These are phyloP conservation scores for Gossypium herbaceum DNA, from an alignment of 345 rosid genomes.

Conservation along the genomic window DNA sequence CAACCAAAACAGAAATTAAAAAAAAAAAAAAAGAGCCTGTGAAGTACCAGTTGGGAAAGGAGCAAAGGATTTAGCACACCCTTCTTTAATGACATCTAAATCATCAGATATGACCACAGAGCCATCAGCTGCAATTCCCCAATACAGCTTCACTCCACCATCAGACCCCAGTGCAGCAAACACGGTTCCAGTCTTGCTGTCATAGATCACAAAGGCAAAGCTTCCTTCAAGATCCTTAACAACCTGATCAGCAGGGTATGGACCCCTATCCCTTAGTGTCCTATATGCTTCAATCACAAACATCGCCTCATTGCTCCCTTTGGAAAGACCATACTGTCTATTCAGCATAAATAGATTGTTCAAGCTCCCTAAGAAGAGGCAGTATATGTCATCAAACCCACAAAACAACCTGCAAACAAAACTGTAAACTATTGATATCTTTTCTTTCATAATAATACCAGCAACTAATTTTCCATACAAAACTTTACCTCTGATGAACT, in stretches of 20 bases:
- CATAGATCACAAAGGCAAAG: constrained; percentile 84
- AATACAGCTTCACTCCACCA: constrained; percentile 66
- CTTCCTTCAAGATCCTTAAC: constrained; percentile 83
- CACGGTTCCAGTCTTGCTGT: constrained; percentile 60
- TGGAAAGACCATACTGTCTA: constrained; percentile 72
- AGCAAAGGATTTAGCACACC: constrained; percentile 94
- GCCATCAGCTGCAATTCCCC: constrained; percentile 91
- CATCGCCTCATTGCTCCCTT: constrained; percentile 72
- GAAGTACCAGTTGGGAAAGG: constrained; percentile 66
- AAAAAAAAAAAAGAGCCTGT: background rate
- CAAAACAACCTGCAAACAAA: constrained; percentile 61
- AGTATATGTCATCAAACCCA: constrained; percentile 76
- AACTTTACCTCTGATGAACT: constrained; percentile 48
- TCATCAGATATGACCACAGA: constrained; percentile 83
- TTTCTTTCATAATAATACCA: background rate
- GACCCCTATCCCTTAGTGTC: constrained; percentile 89
- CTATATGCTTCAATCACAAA: constrained; percentile 79
- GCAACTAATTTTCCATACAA: background rate
- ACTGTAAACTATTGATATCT: background rate
- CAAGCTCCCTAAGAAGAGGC: constrained; percentile 68
- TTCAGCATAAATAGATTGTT: constrained; percentile 60
- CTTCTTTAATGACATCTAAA: constrained; percentile 62
- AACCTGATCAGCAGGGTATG: constrained; percentile 91
- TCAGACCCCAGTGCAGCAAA: constrained; percentile 85
- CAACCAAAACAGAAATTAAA: background rate